These are phyloP conservation scores for Nannochloropsis limnetica DNA, from an alignment of 352 stramenopile genomes.

Conservation along the genomic window DNA sequence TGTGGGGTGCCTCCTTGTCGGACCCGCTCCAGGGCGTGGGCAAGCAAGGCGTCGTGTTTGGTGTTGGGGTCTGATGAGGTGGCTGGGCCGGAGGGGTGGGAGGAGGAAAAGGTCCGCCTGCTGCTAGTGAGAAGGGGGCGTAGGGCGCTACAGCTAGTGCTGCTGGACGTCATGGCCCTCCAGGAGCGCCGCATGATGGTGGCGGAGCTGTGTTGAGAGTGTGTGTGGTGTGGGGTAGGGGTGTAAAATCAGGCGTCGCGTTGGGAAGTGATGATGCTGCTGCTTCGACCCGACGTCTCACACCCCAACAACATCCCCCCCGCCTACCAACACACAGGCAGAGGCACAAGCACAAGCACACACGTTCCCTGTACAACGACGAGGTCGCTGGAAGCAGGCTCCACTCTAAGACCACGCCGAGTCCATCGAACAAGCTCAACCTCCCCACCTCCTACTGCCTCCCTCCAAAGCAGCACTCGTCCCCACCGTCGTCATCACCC, in stretches of 20 bases:
- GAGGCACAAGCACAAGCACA: no score
- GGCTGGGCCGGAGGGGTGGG: background rate
- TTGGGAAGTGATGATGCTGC: no score
- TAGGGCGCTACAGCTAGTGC: background rate
- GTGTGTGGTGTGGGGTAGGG: background rate
- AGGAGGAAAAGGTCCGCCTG: background rate
- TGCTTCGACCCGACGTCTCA: no score
- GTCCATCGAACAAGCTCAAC: no score
- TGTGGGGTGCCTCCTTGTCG: conserved; percentile 4
- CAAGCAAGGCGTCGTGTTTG: background rate
- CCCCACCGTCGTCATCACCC: background rate
- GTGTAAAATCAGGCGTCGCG: background rate
- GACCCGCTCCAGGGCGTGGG: background rate
- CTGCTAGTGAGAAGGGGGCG: background rate
- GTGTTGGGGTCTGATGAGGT: background rate
- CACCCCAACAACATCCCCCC: no score
- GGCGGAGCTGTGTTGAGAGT: background rate
- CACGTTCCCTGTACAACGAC: no score
- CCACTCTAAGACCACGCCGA: no score
- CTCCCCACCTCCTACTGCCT: no score
- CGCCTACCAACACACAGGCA: no score
- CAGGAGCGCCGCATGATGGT: background rate
- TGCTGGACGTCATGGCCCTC: background rate
- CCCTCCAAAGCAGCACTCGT: no score
- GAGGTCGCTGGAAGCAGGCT: no score